phyloP scores from a whole-genome alignment of 768 basidiomycete species.

The Phanerochaete sordida region DNA sequence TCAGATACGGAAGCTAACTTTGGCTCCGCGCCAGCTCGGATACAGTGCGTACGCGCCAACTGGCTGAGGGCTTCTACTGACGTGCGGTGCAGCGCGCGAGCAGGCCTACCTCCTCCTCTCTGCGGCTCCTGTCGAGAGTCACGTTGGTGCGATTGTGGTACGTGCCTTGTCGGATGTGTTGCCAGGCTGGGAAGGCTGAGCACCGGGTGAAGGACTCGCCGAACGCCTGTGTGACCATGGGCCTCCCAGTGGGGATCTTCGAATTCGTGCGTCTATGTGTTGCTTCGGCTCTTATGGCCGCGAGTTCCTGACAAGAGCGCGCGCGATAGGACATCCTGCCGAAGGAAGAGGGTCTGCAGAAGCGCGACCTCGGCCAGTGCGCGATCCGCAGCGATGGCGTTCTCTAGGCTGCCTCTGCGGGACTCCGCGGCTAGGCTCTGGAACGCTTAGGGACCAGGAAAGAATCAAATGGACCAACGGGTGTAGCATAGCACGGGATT shows the following conservation, averaged over 20 bases:
- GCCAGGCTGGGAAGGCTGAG: background rate
- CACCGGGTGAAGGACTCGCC: constrained; percentile 54
- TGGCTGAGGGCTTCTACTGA: background rate
- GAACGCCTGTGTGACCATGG: constrained; percentile 75
- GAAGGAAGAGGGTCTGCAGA: constrained; percentile 56
- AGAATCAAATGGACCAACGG: background rate
- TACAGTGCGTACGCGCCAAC: constrained; percentile 52
- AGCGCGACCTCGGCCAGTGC: constrained; percentile 59
- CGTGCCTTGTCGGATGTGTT: constrained; percentile 17
- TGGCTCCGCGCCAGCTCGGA: constrained; percentile 44
- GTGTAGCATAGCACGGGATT: background rate
- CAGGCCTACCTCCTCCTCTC: constrained; percentile 72
- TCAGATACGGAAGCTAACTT: background rate
- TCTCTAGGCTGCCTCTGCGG: constrained; percentile 23
- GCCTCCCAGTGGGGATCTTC: constrained; percentile 75
- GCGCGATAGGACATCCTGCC: constrained; percentile 60
- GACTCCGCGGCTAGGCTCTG: background rate
- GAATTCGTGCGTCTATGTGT: constrained; percentile 47
- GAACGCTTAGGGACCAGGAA: background rate
- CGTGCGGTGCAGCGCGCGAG: constrained; percentile 53
- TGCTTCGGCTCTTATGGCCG: background rate
- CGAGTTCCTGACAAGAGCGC: background rate
- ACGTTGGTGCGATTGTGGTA: constrained; percentile 69
- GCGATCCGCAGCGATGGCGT: constrained; percentile 64
- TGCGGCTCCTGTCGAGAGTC: constrained; percentile 67